Evolutionary conservation across 2,329 filamentous ascomycete species (phyloP).

Genomic region (Monilinia fructicola): DNA sequence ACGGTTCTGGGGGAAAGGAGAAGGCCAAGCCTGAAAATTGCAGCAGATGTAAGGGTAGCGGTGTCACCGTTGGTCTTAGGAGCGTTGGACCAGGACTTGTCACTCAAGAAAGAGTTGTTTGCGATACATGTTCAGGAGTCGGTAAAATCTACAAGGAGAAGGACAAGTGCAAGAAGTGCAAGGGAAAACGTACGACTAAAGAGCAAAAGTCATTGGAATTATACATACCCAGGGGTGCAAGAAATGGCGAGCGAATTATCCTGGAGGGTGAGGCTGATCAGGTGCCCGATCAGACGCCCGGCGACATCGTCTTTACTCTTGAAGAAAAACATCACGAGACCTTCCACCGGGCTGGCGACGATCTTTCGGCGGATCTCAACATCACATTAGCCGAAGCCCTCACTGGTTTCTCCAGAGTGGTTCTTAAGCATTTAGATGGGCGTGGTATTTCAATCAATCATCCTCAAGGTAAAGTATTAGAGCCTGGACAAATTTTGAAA

Average conservation of each 20-base stretch:
- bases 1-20: slow-evolving; percentile 86
- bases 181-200: slow-evolving; percentile 81
- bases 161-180: slow-evolving; percentile 98
- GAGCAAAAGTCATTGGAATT: slow-evolving; percentile 95
- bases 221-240: slow-evolving; percentile 86
- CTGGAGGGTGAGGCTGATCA: slow-evolving; percentile 95
- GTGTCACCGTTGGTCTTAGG: slow-evolving; percentile 72
- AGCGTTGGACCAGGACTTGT: slow-evolving; percentile 86
- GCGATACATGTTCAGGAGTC: slow-evolving; percentile 80
- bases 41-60: slow-evolving; percentile 79
- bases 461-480: slow-evolving; percentile 76
- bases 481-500: slow-evolving; percentile 82
- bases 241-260: slow-evolving; percentile 85
- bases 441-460: slow-evolving; percentile 82
- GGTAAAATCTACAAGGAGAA: slow-evolving; percentile 91
- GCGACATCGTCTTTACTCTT: slow-evolving; percentile 89
- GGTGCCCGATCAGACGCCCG: slow-evolving; percentile 80
- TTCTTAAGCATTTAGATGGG: slow-evolving; percentile 89
- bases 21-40: slow-evolving; percentile 84
- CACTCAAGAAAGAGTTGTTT: slow-evolving; percentile 75
- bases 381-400: slow-evolving; percentile 82
- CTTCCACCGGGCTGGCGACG: slow-evolving; percentile 80
- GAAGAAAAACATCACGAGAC: slow-evolving; percentile 76
- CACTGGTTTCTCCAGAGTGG: slow-evolving; percentile 84
- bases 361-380: slow-evolving; percentile 78